Base-by-base conservation (phyloP, 2,329 filamentous ascomycete genomes). In the Talaromyces islandicus region DNA sequence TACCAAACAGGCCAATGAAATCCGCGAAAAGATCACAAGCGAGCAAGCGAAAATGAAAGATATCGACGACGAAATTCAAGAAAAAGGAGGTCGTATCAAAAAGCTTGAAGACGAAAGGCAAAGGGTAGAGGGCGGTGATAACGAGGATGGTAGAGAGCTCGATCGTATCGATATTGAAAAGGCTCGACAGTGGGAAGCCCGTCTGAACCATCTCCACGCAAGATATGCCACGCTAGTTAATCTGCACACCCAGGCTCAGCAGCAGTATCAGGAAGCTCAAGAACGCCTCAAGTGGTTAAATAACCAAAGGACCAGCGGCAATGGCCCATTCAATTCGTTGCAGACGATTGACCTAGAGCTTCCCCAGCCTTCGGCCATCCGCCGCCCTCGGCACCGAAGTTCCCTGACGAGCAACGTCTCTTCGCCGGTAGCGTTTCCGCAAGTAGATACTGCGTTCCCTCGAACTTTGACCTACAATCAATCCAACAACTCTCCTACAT, bases 41-140 rank as follows among this genome's bases (percentile, higher is more conserved):
- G 78, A 80, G 62, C 77, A 80, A 60, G 64, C 68, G 7, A 73
- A 77, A 12, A 82, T 86, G 73, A 86, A 83, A 63, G 67, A 71
- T 7, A 74, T 88, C 43, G 85, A 88, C 60, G 85, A 88, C 48
- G 81, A 84, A 57, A 83, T 87, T 54, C 82, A 82, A 62, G 80
- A 85, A 64, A 86, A 83, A 64, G 83, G 83, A 25, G 78, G 77
- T 3, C 80, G 84, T 54, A 83, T 87, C 71, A 86, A 87, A 73
- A 78, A 80, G 41, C 74, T 88, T 7, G 85, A 88, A 68, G 81
- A 85, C 60, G 81, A 85, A 69, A 73, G 81, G 62, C 80, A 83
- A 67, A 77, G 77, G 41, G 69, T 77, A 41, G 77, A 79, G 19
- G 75, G 73, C n/a, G 75, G 74, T 24, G 78, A 80, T 57, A 80